A percentile compares a stretch with the other conserved stretches of the same genome.
phyloP scores from a whole-genome alignment of 192 early-diverging fungal genomes.

The Coemansia sp. region DNA sequence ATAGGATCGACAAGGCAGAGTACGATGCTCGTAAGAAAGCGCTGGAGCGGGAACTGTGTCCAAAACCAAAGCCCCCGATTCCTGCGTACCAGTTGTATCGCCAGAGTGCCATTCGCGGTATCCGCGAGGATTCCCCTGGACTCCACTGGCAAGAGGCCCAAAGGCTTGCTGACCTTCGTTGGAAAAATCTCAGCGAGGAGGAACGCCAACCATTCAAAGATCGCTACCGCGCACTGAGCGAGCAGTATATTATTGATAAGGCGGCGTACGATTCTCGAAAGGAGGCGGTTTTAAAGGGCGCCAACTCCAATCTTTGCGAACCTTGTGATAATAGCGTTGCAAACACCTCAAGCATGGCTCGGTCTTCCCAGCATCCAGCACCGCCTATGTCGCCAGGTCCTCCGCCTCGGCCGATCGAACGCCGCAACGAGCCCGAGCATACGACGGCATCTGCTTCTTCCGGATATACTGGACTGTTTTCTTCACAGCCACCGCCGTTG shows the following conservation, averaged over 20 bases:
- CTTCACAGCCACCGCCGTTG: neutral
- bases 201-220: neutral
- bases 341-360: neutral
- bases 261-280: neutral
- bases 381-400: neutral
- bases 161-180: neutral
- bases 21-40: slow-evolving; percentile 5
- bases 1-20: neutral
- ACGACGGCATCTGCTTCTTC: neutral
- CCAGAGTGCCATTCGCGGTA: no score
- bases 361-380: neutral
- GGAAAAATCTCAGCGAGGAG: neutral
- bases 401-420: neutral
- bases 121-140: no score
- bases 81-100: no score
- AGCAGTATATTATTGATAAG: neutral
- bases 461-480: neutral
- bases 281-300: no score
- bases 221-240: neutral
- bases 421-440: neutral
- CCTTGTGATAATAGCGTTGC: neutral
- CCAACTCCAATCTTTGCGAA: neutral
- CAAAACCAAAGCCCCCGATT: no score
- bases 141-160: no score
- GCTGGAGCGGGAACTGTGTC: no score